Conservation (phyloP, 306 rosid genomes). For the Rubus idaeus region DNA sequence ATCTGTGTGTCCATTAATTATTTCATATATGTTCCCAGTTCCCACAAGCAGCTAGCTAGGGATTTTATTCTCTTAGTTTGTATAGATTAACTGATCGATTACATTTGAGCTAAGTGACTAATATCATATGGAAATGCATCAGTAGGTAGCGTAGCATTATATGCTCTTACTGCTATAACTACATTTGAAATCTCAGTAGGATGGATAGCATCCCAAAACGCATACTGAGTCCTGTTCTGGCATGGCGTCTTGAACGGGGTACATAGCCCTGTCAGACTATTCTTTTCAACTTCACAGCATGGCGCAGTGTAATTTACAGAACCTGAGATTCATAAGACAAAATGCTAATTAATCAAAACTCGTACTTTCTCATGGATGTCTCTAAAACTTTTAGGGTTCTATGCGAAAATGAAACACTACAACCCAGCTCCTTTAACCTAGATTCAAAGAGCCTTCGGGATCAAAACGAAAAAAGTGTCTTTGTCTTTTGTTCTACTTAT, state of each 20-base stretch:
- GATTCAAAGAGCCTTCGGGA: no score
- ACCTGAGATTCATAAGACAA: background rate
- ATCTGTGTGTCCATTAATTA: no score
- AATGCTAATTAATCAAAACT: no score
- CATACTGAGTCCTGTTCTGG: background rate
- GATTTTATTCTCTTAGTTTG: no score
- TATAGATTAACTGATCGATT: background rate
- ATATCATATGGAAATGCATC: constrained; percentile 23
- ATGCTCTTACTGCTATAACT: constrained; percentile 12
- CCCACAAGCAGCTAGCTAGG: no score
- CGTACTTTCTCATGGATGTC: no score
- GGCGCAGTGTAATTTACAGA: constrained; percentile 8
- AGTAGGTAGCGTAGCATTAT: background rate
- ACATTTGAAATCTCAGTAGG: constrained; percentile 20
- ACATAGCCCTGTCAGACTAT: constrained; percentile 3
- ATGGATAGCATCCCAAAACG: constrained; percentile 31
- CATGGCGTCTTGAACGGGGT: background rate
- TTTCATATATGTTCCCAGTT: no score
- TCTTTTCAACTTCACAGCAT: constrained; percentile 8
- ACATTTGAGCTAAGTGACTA: background rate
- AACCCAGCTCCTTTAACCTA: no score
- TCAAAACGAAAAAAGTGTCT: no score
- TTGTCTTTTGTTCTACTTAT: no score
- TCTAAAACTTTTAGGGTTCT: no score
- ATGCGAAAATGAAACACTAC: no score